Percentiles rank a stretch among this genome's conserved stretches.
Conservation (phyloP, 106 monocot genomes). For the Phalaenopsis equestris region DNA sequence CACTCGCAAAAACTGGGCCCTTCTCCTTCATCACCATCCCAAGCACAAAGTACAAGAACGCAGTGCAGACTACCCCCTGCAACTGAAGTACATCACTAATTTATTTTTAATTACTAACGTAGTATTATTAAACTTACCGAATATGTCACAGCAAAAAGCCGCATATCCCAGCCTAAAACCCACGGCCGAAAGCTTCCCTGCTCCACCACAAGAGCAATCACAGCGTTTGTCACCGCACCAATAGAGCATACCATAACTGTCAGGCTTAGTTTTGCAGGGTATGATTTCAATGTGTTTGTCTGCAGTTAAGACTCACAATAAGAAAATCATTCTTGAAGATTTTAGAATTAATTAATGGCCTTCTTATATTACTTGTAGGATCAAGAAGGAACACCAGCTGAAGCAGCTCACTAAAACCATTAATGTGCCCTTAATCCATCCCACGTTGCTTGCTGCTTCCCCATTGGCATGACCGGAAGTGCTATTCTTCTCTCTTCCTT, state of each 20-base stretch:
- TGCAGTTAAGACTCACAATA: background rate
- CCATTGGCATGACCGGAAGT: background rate
- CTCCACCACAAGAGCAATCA: slow-evolving; percentile 11
- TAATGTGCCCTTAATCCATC: slow-evolving; percentile 50
- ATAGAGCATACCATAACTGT: slow-evolving; percentile 1
- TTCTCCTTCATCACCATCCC: slow-evolving; percentile 7
- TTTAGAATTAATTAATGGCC: background rate
- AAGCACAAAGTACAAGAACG: background rate
- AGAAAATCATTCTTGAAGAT: too few species aligned
- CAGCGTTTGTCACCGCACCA: slow-evolving; percentile 11
- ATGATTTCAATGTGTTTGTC: slow-evolving; percentile 11
- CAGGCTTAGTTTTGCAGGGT: slow-evolving; percentile 15
- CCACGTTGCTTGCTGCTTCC: slow-evolving; percentile 3
- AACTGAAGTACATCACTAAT: background rate
- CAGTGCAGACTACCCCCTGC: slow-evolving; percentile 3
- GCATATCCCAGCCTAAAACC: slow-evolving; percentile 19
- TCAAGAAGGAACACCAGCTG: slow-evolving; percentile 60
- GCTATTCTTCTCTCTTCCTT: slow-evolving; percentile 17
- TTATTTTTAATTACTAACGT: background rate
- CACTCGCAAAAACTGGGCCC: slow-evolving; percentile 2
- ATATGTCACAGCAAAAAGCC: slow-evolving; percentile 6
- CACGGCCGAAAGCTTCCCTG: background rate
- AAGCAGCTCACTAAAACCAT: slow-evolving; percentile 37
- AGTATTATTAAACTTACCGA: slow-evolving; percentile 2
- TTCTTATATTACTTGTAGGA: slow-evolving; percentile 35